A percentile compares a stretch with the other conserved stretches of the same genome.
Conservation (phyloP, 192 early-diverging fungal species). For the Backusella tuberculispora region DNA sequence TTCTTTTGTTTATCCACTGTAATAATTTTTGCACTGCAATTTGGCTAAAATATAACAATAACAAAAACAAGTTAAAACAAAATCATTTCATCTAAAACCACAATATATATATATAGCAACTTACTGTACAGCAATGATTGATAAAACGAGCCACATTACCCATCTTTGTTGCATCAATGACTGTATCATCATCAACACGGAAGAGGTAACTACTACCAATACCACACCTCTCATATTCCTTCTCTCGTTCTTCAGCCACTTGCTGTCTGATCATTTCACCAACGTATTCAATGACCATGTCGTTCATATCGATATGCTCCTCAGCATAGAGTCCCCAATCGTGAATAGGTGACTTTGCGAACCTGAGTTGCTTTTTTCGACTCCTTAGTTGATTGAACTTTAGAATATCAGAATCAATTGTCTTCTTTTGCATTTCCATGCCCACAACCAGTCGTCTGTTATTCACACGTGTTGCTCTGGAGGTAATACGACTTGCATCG, state of each 20-base stretch:
- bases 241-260: slow-evolving; percentile 93
- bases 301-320: slow-evolving; percentile 85
- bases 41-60: slow-evolving; percentile 67
- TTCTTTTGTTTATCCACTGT: slow-evolving; percentile 87
- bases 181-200: slow-evolving; percentile 90
- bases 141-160: slow-evolving; percentile 98
- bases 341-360: slow-evolving; percentile 92
- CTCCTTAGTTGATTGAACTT: slow-evolving; percentile 91
- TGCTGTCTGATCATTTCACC: slow-evolving; percentile 93
- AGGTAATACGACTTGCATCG: slow-evolving; percentile 20
- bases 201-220: slow-evolving; percentile 97
- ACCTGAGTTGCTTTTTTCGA: slow-evolving; percentile 87
- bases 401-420: slow-evolving; percentile 65
- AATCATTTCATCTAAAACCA: neutral
- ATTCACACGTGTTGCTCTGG: slow-evolving; percentile 68
- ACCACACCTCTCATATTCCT: slow-evolving; percentile 90
- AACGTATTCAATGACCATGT: slow-evolving; percentile 98
- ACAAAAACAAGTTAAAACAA: neutral
- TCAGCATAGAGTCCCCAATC: slow-evolving; percentile 98
- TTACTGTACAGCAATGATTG: slow-evolving; percentile 95
- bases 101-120: slow-evolving; percentile 25
- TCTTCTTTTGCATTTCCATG: slow-evolving; percentile 53
- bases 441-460: slow-evolving; percentile 62
- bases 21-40: slow-evolving; percentile 96
- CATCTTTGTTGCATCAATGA: slow-evolving; percentile 96